phyloP scores from a whole-genome alignment of 305 asterid genomes.

The Solanum hybrid region DNA sequence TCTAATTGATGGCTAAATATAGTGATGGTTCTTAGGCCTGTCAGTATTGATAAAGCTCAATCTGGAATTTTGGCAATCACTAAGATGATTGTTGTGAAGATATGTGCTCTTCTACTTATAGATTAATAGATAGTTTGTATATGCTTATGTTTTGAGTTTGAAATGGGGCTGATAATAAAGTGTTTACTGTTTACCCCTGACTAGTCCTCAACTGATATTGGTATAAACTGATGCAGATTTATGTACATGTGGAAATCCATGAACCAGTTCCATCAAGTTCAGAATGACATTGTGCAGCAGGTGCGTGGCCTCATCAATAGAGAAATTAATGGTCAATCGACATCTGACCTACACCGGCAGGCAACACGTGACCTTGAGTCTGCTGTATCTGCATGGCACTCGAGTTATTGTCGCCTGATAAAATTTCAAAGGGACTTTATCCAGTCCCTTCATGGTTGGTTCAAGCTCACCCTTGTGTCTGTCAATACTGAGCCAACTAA shows the following conservation, averaged over 20 bases:
- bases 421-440: slow-evolving; percentile 73
- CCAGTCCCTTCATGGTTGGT: slow-evolving; percentile 80
- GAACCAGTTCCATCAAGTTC: slow-evolving; percentile 80
- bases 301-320: slow-evolving; percentile 78
- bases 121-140: not conserved
- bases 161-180: not conserved
- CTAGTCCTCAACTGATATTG: slow-evolving; percentile 2
- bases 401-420: slow-evolving; percentile 68
- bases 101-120: not conserved
- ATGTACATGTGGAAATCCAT: slow-evolving; percentile 99
- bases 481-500: slow-evolving; percentile 32
- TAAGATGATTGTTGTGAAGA: not conserved
- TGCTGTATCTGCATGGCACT: slow-evolving; percentile 81
- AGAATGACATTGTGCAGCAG: slow-evolving; percentile 85
- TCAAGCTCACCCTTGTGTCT: slow-evolving; percentile 71
- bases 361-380: slow-evolving; percentile 92
- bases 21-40: not conserved
- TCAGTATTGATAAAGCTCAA: not conserved
- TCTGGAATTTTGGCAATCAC: not conserved
- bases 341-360: slow-evolving; percentile 84
- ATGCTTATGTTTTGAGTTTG: not conserved
- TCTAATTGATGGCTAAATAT: slow-evolving; percentile 1
- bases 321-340: slow-evolving; percentile 49
- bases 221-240: slow-evolving; percentile 46
- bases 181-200: not conserved